phyloP scores from a whole-genome alignment of 2,329 filamentous ascomycete genomes.

The Dactylonectria macrodidyma region DNA sequence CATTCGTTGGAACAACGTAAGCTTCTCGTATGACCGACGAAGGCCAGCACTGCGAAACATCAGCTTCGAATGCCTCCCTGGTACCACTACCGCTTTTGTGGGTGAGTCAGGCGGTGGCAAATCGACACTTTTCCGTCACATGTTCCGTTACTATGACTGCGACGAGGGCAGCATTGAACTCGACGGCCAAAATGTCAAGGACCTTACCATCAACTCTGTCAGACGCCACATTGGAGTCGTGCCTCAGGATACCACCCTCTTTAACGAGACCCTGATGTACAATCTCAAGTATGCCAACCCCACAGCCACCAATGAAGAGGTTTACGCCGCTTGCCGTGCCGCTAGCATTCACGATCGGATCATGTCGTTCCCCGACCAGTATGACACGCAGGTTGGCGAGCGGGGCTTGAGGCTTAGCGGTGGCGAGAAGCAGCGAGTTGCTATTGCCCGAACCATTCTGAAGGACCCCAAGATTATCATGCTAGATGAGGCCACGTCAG shows the following conservation, averaged over 20 bases:
- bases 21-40: slow-evolving; percentile 90
- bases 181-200: slow-evolving; percentile 87
- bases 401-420: slow-evolving; percentile 89
- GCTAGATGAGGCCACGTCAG: slow-evolving; percentile 93
- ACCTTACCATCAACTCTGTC: slow-evolving; percentile 94
- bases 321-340: slow-evolving; percentile 85
- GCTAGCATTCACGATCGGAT: slow-evolving; percentile 96
- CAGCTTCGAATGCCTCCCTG: slow-evolving; percentile 87
- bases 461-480: slow-evolving; percentile 95
- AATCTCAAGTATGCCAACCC: slow-evolving; percentile 93
- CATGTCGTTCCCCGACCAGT: slow-evolving; percentile 87
- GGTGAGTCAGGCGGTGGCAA: slow-evolving; percentile 98
- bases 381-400: slow-evolving; percentile 92
- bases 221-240: slow-evolving; percentile 94
- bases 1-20: slow-evolving; percentile 89
- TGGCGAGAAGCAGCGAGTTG: slow-evolving; percentile 93
- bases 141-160: slow-evolving; percentile 97
- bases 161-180: slow-evolving; percentile 85
- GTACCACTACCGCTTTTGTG: slow-evolving; percentile 95
- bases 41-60: slow-evolving; percentile 88
- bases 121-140: slow-evolving; percentile 93
- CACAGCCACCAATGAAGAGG: slow-evolving; percentile 83
- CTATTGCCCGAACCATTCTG: slow-evolving; percentile 92
- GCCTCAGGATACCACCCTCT: slow-evolving; percentile 94
- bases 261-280: slow-evolving; percentile 96